Evolutionary conservation across 371 early-diverging fungal genomes (phyloP).

Genomic region (Zychaea mexicana): DNA sequence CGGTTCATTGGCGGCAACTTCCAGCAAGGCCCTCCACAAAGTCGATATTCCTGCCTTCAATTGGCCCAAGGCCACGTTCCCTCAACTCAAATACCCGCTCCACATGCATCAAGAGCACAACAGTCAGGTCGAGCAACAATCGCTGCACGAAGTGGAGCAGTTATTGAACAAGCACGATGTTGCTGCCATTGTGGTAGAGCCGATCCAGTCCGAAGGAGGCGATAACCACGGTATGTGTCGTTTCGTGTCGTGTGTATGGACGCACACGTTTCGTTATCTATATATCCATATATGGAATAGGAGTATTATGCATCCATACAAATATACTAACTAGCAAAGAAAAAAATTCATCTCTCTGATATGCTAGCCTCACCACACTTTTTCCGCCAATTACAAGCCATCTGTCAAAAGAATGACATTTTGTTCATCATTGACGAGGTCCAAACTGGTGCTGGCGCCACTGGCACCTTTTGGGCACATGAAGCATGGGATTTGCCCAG

Average conservation of each 20-base stretch:
- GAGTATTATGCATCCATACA: not conserved
- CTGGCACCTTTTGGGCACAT: slow-evolving; percentile 83
- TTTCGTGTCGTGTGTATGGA: too few species aligned
- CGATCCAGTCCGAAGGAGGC: slow-evolving; percentile 88
- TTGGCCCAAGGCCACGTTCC: slow-evolving; percentile 69
- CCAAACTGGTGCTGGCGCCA: slow-evolving; percentile 85
- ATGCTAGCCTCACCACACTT: slow-evolving; percentile 64
- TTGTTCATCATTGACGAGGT: slow-evolving; percentile 86
- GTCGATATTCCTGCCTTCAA: slow-evolving; percentile 76
- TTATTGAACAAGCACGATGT: slow-evolving; percentile 51
- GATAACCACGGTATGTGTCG: slow-evolving; percentile 65
- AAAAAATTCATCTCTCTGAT: not conserved
- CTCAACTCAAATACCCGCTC: slow-evolving; percentile 64
- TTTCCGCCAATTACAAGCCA: slow-evolving; percentile 64
- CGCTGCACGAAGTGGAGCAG: slow-evolving; percentile 54
- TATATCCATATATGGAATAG: not conserved
- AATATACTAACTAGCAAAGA: not conserved
- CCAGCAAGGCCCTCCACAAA: slow-evolving; percentile 75
- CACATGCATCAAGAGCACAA: slow-evolving; percentile 58
- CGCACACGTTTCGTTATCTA: slow-evolving; percentile 3
- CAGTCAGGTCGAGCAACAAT: slow-evolving; percentile 54
- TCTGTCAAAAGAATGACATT: slow-evolving; percentile 66
- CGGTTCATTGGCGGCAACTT: slow-evolving; percentile 72
- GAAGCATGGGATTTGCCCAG: slow-evolving; percentile 68
- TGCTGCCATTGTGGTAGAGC: slow-evolving; percentile 81